phyloP scores from a whole-genome alignment of 768 basidiomycete genomes.

The Lentinula raphanica region DNA sequence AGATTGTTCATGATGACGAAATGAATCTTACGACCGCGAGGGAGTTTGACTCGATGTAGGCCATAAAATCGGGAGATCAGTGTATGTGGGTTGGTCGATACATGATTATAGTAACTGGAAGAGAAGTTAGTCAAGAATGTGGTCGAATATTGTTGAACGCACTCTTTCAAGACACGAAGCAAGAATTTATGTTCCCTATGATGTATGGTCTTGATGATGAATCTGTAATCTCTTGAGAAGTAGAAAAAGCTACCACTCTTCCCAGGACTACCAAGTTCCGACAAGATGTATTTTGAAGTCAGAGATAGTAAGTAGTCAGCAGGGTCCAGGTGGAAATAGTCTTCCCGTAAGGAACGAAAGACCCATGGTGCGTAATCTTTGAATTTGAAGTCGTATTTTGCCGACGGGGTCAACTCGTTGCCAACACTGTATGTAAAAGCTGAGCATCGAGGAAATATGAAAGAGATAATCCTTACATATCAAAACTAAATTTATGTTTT shows the following conservation, averaged over 20 bases:
- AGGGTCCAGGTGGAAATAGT: conserved; percentile 91
- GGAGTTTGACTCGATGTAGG: conserved; percentile 94
- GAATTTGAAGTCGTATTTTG: conserved; percentile 99
- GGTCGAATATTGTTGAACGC: background rate
- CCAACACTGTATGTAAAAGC: conserved; percentile 60
- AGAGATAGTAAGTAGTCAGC: conserved; percentile 96
- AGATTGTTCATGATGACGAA: conserved; percentile 99
- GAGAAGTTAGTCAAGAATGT: background rate
- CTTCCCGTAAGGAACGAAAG: conserved; percentile 92
- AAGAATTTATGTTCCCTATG: conserved; percentile 94
- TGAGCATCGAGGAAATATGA: background rate
- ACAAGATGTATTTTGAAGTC: conserved; percentile 96
- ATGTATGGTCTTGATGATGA: conserved; percentile 99
- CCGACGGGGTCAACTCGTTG: conserved; percentile 96
- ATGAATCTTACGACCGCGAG: conserved; percentile 90
- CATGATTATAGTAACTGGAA: conserved; percentile 67
- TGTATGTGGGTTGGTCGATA: conserved; percentile 89
- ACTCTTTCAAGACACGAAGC: conserved; percentile 66
- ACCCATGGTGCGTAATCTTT: conserved; percentile 99
- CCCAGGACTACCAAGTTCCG: conserved; percentile 95
- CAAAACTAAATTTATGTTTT: conserved; percentile 93
- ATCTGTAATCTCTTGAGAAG: conserved; percentile 96
- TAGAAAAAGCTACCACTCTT: conserved; percentile 99
- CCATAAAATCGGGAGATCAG: conserved; percentile 94
- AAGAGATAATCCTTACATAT: conserved; percentile 61